Evolutionary conservation across 345 rosid species (phyloP).

Genomic region (Pistacia vera): DNA sequence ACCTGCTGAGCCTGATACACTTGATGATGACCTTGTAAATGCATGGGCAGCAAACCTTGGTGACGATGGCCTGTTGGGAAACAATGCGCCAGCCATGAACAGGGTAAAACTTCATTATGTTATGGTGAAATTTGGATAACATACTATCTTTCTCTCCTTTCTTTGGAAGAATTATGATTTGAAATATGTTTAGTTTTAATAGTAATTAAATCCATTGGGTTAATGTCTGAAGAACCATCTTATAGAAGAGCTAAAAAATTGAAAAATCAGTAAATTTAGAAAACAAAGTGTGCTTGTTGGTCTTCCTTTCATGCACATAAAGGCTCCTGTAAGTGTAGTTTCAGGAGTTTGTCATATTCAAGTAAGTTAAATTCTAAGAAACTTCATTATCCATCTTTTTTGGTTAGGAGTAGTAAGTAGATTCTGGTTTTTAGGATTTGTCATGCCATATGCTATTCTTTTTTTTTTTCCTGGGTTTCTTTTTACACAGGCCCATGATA

Average conservation of each 20-base stretch:
- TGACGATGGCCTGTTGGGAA: constrained; percentile 85
- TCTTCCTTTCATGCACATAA: background rate
- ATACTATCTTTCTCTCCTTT: no score
- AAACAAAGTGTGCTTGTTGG: background rate
- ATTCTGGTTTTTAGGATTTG: no score
- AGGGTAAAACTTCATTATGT: constrained; percentile 53
- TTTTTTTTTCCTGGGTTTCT: no score
- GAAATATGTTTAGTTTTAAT: background rate
- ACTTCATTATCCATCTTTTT: background rate
- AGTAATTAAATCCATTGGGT: background rate
- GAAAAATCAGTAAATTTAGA: background rate
- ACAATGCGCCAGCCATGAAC: constrained; percentile 90
- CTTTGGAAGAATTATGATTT: background rate
- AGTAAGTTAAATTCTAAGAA: background rate
- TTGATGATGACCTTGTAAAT: constrained; percentile 97
- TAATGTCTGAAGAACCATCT: background rate
- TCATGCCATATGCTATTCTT: no score
- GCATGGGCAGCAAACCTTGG: constrained; percentile 99
- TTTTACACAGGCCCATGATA: no score
- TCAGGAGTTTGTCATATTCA: background rate
- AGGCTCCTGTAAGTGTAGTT: background rate
- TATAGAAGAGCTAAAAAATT: background rate
- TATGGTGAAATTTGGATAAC: background rate
- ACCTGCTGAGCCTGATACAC: constrained; percentile 64
- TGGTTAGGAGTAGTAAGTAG: no score